Evolutionary conservation across 2,329 filamentous ascomycete genomes (phyloP), one percentile per base, ranked within the genome.

Genomic region (Cercospora sp.): DNA sequence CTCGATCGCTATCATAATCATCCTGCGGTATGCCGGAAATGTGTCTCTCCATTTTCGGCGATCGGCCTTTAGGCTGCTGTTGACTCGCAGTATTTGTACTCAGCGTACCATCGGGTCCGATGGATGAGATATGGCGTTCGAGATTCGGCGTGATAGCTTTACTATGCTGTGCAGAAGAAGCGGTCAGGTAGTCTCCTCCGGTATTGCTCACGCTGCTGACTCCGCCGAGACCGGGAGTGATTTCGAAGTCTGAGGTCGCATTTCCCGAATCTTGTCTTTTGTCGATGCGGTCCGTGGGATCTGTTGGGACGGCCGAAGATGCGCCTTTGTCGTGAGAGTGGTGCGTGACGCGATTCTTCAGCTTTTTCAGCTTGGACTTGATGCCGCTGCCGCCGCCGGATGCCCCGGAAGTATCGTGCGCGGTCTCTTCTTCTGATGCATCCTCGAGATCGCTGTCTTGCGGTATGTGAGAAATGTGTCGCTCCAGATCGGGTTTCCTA

Each of bases 21-120:
- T 71, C 60, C n/a, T 57, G 51, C 18, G 67, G 69, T n/a, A 71
- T 68, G 20, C 62, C 64, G 13, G 67, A 69, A 30, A 71, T 71
- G n/a, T 68, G 65, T 10, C 69, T 48, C 36, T 69, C 67, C 55
- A 71, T 36, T 36, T 63, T 66, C 23, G 67, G 63, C 20, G 67
- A 63, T 20, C 18, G 33, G 5, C 42, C 40, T 28, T 36, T 36
- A 2, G 59, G 42, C 2, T 33, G 26, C 28, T 63, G 48, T 8
- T 33, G 26, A 30, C 30, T 23, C 16, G 55, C 36, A 42, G 36
- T 7, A n/a, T 18, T 59, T 6, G 55, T 4, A 31, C 64, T 53
- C 3, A 67, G 51, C 28, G 62, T 60, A 9, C 68, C 66, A 30
- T 65, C 45, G n/a, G 63, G 55, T 1, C 63, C 60, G 26, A 71